Base-by-base conservation (phyloP, 1,284 basidiomycete species). In the Trichosporon inkin region DNA sequence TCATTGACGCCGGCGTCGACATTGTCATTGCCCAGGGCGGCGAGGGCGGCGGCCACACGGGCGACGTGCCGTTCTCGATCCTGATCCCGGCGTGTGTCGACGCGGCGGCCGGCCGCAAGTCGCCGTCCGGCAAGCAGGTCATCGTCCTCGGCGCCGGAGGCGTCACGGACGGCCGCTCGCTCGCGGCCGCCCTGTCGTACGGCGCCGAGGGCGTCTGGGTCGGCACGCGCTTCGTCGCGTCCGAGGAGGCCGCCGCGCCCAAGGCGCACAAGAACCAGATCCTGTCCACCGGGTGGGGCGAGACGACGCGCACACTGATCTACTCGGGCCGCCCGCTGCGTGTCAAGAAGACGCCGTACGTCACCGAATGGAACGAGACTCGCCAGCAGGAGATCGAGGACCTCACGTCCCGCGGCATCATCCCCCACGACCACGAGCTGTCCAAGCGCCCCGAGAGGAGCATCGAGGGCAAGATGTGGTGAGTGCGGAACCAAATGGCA, bases 141-240 rank as follows among this genome's bases (percentile, higher is more conserved):
- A 86, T 88, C 69, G 87, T 93, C 37, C 79, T 93, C 62, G 90
- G 88, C 34, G 91, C 92, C 8, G 91, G 91, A 38, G 91, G 89
- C 0, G 86, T 94, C n/a, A 89, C 84, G 72, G 89, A 92, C 67
- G 92, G 92, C 3, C 83, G 90, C 58, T 84, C 88, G 55, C 82
- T 94, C 16, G 91, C 90, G 10, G 89, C 90, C 13, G 88, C 90
- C 69, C 78, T 93, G 55, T 82, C 86, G 73, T 92, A 86, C 83
- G 91, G 91, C 65, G 90, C 90, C 32, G 82, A 88, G 68, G 90
- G 85, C 80, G 80, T 92, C 75, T 92, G 91, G 90, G 89, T 92
- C 54, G 92, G 92, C 38, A 91, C 89, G 2, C 84, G 92, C 40
- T 96, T 96, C 71, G 90, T 96, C 22, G 92, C 92, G 17, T 62